These are phyloP conservation scores for Epichloe amarillans DNA, from an alignment of 2,329 filamentous ascomycete genomes.

Conservation along the genomic window DNA sequence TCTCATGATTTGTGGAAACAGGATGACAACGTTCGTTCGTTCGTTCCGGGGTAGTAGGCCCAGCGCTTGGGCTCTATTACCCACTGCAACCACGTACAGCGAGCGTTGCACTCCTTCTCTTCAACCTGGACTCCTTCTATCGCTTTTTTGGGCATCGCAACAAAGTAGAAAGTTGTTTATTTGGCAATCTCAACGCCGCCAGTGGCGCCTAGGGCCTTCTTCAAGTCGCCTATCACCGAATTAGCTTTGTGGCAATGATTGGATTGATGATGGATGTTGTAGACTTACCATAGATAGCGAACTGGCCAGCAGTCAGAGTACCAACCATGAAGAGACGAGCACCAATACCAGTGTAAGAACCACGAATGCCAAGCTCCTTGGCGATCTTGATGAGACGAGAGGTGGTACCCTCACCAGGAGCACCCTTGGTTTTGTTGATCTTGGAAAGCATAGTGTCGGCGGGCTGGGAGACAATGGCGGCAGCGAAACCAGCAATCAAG, in stretches of 20 bases:
- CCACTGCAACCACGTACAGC: not conserved
- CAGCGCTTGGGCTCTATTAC: slow-evolving; percentile 9
- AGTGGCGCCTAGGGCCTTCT: slow-evolving; percentile 39
- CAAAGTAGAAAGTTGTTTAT: slow-evolving; percentile 6
- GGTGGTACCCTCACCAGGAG: slow-evolving; percentile 72
- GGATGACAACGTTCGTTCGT: not conserved
- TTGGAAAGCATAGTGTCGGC: slow-evolving; percentile 90
- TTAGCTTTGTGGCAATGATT: not conserved
- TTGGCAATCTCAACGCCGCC: slow-evolving; percentile 14
- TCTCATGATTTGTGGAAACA: slow-evolving; percentile 1
- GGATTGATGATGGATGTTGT: not conserved
- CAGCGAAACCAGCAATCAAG: slow-evolving; percentile 57
- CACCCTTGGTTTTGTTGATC: slow-evolving; percentile 91
- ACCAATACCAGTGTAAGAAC: slow-evolving; percentile 69
- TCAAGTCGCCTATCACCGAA: slow-evolving; percentile 37
- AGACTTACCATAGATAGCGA: slow-evolving; percentile 60
- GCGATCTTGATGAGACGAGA: slow-evolving; percentile 76
- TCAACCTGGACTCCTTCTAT: not conserved
- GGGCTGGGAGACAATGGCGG: slow-evolving; percentile 75
- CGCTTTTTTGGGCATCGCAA: not conserved
- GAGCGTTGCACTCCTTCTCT: not conserved
- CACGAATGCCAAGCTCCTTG: slow-evolving; percentile 69
- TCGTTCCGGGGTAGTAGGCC: slow-evolving; percentile 4
- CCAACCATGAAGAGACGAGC: slow-evolving; percentile 54
- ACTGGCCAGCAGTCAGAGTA: slow-evolving; percentile 66